Evolutionary conservation across 768 basidiomycete genomes (phyloP), one percentile per base, ranked within the genome.

Genomic region (Hemileccinum rubropunctum): DNA sequence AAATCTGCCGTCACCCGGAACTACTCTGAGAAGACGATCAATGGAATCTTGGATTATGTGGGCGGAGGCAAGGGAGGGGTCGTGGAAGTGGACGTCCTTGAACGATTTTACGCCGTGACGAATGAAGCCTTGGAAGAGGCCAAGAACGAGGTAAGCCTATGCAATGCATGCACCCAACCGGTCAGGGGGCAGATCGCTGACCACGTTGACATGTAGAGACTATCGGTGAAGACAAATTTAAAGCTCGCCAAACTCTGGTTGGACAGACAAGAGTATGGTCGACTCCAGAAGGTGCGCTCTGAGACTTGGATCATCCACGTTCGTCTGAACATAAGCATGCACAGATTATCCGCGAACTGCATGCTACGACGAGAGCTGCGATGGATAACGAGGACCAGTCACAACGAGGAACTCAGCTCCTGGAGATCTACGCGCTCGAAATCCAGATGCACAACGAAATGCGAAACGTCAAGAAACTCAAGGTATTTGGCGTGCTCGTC

Each of bases 361-460:
- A 92, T 59, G 69, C 68, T 33, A 79, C 84, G 8, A 90, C 88
- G 6, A 73, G 74, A 20, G 74, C 78, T 12, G 71, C 71, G 20
- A 79, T 75, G 46, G 86, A 88, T 39, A 83, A 76, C 36, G 91
- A 81, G 47, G 87, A 90, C 58, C 86, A 91, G 62, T 95, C 95
- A 39, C 95, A 97, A 66, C 85, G 89, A 44, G 95, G 95, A 12
- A 97, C 95, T 1, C 86, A 97, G 54, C 77, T 98, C 10, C 79
- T 98, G 23, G 97, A 99, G 70, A 93, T 98, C 34, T 98, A 98
- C 61, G 95, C 97, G 1, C 83, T 98, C 36, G 97, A 99, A 68
- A 99, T 99, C 50, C 95, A 98, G 66, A 99, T 99, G 97, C 94
- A 98, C 73, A 95, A 94, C 58, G 95, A 98, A 70, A 90, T 86